Evolutionary conservation across 2,329 filamentous ascomycete genomes (phyloP), one percentile per base, ranked within the genome.

Genomic region (Cadophora sp.): DNA sequence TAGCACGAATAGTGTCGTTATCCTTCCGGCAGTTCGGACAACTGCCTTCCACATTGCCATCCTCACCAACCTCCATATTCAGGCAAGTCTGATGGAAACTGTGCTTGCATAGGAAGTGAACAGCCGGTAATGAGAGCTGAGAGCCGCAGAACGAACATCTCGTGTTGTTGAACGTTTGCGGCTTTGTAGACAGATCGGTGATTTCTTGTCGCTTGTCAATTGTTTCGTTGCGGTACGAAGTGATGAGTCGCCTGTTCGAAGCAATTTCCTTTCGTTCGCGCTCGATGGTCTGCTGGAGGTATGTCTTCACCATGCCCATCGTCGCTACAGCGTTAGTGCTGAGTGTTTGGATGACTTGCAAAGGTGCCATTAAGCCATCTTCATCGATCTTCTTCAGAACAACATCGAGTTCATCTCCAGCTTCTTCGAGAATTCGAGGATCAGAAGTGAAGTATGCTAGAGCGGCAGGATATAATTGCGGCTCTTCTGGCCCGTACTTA

Each of bases 101-200:
- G 78, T 99, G 96, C 78, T 97, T 97, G 82, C 96, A 99, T 70
- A 99, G 80, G 78, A 99, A 99, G 77, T 99, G 96, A 58, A 99
- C 94, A 0, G 90, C 92, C 0, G 96, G 96, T 14, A 98, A 83
- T 71, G 97, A 94, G 20, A 98, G 84, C 30, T 87, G 85, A 45
- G 67, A 66, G 3, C 89, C 86, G 78, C 96, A 99, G 61, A 91
- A 89, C 33, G 91, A 90, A 78, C 96, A 99, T 61, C 96, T 87
- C 41, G 94, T 94, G 0, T 94, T 90, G 78, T 96, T 93, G 83
- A 99, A 98, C 0, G 96, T 91, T 22, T 90, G 89, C 0, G 96
- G 94, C 76, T 96, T 95, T 9, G 85, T 85, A 8, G 86, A 87
- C 0, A 99, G 84, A 59, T 94, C 91, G 0, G 86, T 83, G 20